Evolutionary conservation across 2,329 filamentous ascomycete species (phyloP), one percentile per base, ranked within the genome.

Genomic region (Curvularia sp.): DNA sequence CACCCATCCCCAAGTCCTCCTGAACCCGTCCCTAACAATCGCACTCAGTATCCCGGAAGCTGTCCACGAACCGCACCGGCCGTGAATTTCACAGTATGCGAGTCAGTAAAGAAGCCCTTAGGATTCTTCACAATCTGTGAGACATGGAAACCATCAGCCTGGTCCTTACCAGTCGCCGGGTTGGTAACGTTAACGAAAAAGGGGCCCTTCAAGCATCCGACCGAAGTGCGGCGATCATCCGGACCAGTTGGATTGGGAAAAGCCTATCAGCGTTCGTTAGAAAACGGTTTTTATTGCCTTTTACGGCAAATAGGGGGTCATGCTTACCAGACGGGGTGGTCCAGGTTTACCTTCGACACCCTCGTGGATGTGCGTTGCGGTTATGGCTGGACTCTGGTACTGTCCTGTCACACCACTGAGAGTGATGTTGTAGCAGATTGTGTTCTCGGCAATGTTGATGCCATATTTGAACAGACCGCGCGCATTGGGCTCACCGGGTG

Each of bases 291-390:
- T 39, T 22, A 15, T 12, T 10, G 22, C 15, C 12, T 13, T 2
- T 9, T 3, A 24, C 22, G 7, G 12, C 13, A n/a, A 15, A 2
- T 12, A 22, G 7, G 15, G 26, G 15, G 35, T 3, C 4, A 7
- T 41, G 30, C 58, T 55, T 61, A 62, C 83, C 44, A 82, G 67
- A 66, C 83, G 78, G 53, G 84, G 84, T 38, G 84, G 83, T 6
- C 84, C 84, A 20, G 79, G 66, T 49, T 71, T 74, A 60, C 83
- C 83, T 55, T 72, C 75, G 22, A 64, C 69, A 6, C 74, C 83
- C 70, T 85, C 75, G 72, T 86, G 84, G 62, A 86, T 82, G 71
- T 86, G 84, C 1, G 84, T 86, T 18, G 84, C 82, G 6, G 83
- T 84, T 28, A 71, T 64, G 43, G 84, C 84, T 0, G 79, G 76